These are phyloP conservation scores for Ophiostoma angusticollis DNA, from an alignment of 2,329 filamentous ascomycete species.

Conservation along the genomic window DNA sequence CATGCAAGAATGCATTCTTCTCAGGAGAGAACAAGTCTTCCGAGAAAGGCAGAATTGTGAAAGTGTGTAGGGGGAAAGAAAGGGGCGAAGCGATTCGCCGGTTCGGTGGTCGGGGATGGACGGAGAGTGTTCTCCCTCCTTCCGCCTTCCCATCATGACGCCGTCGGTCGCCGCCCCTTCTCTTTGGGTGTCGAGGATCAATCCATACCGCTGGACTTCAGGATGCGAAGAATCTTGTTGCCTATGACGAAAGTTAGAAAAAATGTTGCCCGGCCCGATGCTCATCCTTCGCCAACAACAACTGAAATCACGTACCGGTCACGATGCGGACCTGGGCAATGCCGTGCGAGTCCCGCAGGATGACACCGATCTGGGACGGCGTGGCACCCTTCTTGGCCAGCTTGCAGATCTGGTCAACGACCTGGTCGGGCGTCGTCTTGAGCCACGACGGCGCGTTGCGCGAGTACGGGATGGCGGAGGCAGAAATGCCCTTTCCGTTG, in stretches of 20 bases:
- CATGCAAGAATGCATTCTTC: neutral
- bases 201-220: slow-evolving; percentile 91
- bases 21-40: neutral
- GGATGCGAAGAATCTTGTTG: slow-evolving; percentile 99
- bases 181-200: slow-evolving; percentile 18
- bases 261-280: neutral
- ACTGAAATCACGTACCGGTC: slow-evolving; percentile 65
- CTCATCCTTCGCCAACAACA: no score
- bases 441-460: slow-evolving; percentile 87
- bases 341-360: slow-evolving; percentile 96
- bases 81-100: no score
- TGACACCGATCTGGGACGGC: slow-evolving; percentile 96
- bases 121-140: neutral
- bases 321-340: slow-evolving; percentile 96
- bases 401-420: slow-evolving; percentile 98
- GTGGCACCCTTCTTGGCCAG: slow-evolving; percentile 98
- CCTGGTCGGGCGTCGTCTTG: slow-evolving; percentile 97
- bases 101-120: no score
- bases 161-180: neutral
- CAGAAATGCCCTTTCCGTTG: slow-evolving; percentile 98
- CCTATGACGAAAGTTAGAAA: slow-evolving; percentile 40
- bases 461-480: slow-evolving; percentile 93
- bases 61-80: neutral
- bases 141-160: neutral
- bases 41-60: neutral